Conservation (phyloP, 345 rosid species). For the Cardamine occulta region DNA sequence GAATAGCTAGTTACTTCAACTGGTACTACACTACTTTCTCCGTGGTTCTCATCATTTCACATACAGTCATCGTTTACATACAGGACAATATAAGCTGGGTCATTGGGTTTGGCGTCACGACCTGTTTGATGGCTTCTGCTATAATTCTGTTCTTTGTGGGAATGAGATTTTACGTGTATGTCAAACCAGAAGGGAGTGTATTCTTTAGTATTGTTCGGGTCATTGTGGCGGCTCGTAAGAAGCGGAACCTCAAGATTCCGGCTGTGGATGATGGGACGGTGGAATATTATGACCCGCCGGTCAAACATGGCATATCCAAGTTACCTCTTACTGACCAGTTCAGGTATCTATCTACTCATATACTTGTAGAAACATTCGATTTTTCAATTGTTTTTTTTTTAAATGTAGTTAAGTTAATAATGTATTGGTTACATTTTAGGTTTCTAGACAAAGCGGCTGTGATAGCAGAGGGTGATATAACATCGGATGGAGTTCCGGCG, state of each 20-base stretch:
- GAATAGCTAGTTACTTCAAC: slow-evolving; percentile 67
- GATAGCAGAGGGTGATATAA: slow-evolving; percentile 52
- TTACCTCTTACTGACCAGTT: slow-evolving; percentile 60
- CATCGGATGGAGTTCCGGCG: slow-evolving; percentile 46
- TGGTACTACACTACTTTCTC: slow-evolving; percentile 73
- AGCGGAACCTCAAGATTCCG: slow-evolving; percentile 36
- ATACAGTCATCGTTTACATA: slow-evolving; percentile 63
- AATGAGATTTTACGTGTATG: slow-evolving; percentile 60
- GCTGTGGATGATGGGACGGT: slow-evolving; percentile 17
- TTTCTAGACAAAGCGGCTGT: slow-evolving; percentile 71
- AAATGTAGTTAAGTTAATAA: background rate
- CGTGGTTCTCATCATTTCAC: slow-evolving; percentile 52
- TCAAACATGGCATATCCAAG: slow-evolving; percentile 48
- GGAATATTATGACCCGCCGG: slow-evolving; percentile 62
- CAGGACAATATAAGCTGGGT: slow-evolving; percentile 75
- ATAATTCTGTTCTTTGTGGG: slow-evolving; percentile 64
- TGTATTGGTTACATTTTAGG: slow-evolving; percentile 38
- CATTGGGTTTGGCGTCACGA: slow-evolving; percentile 69
- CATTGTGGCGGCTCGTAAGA: slow-evolving; percentile 57
- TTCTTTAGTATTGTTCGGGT: slow-evolving; percentile 62
- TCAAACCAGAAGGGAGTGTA: slow-evolving; percentile 68
- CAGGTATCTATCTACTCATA: slow-evolving; percentile 54
- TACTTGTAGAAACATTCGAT: background rate
- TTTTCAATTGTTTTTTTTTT: background rate
- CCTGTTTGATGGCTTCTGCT: slow-evolving; percentile 58